Evolutionary conservation across 805 yeast genomes (phyloP), one percentile per base, ranked within the genome.

Genomic region (Candida montana): DNA sequence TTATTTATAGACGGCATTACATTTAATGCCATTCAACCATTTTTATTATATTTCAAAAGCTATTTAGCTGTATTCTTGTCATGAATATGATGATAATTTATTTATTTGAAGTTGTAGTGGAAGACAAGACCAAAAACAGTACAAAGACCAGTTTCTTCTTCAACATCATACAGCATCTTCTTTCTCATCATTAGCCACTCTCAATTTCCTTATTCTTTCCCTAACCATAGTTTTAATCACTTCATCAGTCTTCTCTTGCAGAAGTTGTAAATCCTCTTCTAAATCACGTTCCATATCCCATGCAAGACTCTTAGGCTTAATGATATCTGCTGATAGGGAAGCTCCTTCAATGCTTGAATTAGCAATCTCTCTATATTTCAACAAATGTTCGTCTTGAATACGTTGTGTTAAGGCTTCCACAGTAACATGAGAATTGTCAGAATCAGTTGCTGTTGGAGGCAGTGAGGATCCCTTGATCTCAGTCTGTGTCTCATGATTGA

Each of bases 211-310:
- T 29, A 55, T 40, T 27, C 68, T 54, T 34, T 67, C 68, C 42
- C 71, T 63, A 16, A 72, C 67, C 7, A 67, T 35, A 15, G 57
- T 48, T 12, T 59, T 59, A 1, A 76, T 61, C 1, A 65, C 67
- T n/a, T 54, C 57, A 33, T 74, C 68, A 0, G 81, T 77, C 36
- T 62, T 54, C 20, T 60, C 57, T 2, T 66, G 60, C n/a, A 75
- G 49, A 5, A 59, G 48, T 11, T 64, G 63, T 36, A 73, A 37
- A 30, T 67, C 64, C 0, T 59, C 63, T 27, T 62, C 54, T 8
- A 77, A 44, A 43, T 67, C 71, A 15, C 62, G 51, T 46, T 58
- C 65, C 55, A 68, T 51, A 55, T 63, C 72, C 57, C 61, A 57
- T 7, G 62, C 57, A 7, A 53, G 57, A 37, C 51, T 48, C 31